Percentiles rank a stretch among this genome's conserved stretches.
phyloP scores from a whole-genome alignment of 805 yeast species.

The Metahyphopichia silvanorum region DNA sequence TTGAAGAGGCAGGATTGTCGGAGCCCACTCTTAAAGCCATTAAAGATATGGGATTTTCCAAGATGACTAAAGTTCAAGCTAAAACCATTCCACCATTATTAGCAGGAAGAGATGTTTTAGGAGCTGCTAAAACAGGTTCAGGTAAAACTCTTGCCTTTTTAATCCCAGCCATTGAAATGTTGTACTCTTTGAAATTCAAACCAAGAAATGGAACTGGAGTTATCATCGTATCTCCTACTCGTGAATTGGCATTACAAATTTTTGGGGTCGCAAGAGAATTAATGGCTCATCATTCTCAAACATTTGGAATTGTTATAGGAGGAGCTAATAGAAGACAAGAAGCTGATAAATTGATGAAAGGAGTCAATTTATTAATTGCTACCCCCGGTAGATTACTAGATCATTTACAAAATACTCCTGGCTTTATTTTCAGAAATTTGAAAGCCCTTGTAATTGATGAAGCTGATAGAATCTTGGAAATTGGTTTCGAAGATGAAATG shows the following conservation, averaged over 20 bases:
- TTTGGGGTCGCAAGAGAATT: constrained; percentile 97
- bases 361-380: constrained; percentile 91
- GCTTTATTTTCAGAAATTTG: constrained; percentile 90
- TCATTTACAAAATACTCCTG: constrained; percentile 93
- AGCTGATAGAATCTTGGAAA: constrained; percentile 96
- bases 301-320: constrained; percentile 95
- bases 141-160: constrained; percentile 96
- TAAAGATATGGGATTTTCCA: constrained; percentile 82
- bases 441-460: constrained; percentile 95
- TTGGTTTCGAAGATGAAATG: constrained; percentile 99
- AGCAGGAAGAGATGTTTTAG: constrained; percentile 96
- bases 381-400: constrained; percentile 97
- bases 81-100: constrained; percentile 94
- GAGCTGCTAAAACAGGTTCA: constrained; percentile 99
- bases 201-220: constrained; percentile 99
- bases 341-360: constrained; percentile 90
- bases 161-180: constrained; percentile 91
- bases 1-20: constrained; percentile 56
- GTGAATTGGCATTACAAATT: constrained; percentile 96
- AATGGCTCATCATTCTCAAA: constrained; percentile 87
- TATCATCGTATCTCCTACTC: constrained; percentile 91
- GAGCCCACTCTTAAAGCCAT: constrained; percentile 81
- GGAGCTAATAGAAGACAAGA: constrained; percentile 98
- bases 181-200: constrained; percentile 87
- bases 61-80: constrained; percentile 93